phyloP scores from a whole-genome alignment of 768 basidiomycete genomes.

The Termitomyces sp. region DNA sequence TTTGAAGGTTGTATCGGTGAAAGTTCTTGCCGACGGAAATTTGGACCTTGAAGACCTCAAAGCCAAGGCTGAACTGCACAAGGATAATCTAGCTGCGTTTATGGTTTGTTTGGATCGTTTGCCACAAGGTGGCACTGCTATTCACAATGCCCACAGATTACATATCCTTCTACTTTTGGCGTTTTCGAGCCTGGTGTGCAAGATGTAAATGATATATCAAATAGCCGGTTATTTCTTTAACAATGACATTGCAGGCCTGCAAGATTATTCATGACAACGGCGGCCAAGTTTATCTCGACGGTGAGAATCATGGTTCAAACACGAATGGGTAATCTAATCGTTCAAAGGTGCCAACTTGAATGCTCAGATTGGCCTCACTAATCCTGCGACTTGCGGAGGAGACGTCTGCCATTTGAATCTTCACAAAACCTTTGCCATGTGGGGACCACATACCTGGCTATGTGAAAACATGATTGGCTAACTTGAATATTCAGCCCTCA shows the following conservation, averaged over 20 bases:
- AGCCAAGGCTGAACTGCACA: slow-evolving; percentile 85
- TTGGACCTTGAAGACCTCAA: slow-evolving; percentile 84
- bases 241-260: slow-evolving; percentile 57
- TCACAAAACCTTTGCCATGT: slow-evolving; percentile 98
- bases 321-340: neutral
- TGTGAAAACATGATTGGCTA: neutral
- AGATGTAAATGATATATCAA: slow-evolving; percentile 35
- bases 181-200: slow-evolving; percentile 92
- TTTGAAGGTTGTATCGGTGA: slow-evolving; percentile 93
- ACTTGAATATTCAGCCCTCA: slow-evolving; percentile 58
- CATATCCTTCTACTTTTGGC: slow-evolving; percentile 96
- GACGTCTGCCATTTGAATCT: slow-evolving; percentile 98
- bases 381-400: slow-evolving; percentile 91
- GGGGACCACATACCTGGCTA: slow-evolving; percentile 19
- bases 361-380: slow-evolving; percentile 89
- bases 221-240: neutral
- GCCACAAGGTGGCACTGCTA: neutral
- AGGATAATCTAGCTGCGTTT: slow-evolving; percentile 88
- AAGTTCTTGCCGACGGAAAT: slow-evolving; percentile 81
- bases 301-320: slow-evolving; percentile 23
- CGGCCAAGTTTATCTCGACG: slow-evolving; percentile 97
- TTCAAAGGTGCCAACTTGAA: slow-evolving; percentile 82
- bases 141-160: slow-evolving; percentile 54
- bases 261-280: slow-evolving; percentile 91
- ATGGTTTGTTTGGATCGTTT: slow-evolving; percentile 53